Conservation (phyloP, 140 eudicot genomes). For the Cichorium intybus region DNA sequence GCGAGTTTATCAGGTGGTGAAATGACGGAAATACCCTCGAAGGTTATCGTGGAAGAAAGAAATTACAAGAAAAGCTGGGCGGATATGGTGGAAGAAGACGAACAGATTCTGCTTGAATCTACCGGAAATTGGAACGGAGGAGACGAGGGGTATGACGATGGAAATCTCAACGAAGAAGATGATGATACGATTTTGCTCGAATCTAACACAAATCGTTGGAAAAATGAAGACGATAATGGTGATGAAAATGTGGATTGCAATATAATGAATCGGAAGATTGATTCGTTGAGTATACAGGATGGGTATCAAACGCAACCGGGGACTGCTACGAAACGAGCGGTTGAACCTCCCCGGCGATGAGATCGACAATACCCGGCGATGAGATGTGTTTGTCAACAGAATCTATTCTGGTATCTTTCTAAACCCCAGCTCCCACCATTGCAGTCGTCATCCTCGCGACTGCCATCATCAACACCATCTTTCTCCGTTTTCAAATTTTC, state of each 20-base stretch:
- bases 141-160: not conserved
- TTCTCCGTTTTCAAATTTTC: too few relatives aligned
- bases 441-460: too few relatives aligned
- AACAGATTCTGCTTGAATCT: slow-evolving; percentile 27
- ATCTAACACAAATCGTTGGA: not conserved
- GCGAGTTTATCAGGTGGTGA: slow-evolving; percentile 9
- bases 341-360: too few relatives aligned
- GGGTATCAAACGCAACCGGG: slow-evolving; percentile 54
- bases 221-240: not conserved
- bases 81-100: slow-evolving; percentile 83
- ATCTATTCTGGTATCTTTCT: too few relatives aligned
- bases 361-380: too few relatives aligned
- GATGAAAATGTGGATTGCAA: slow-evolving; percentile 46
- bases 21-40: slow-evolving; percentile 3
- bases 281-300: slow-evolving; percentile 25
- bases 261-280: slow-evolving; percentile 23
- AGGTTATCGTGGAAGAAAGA: not conserved
- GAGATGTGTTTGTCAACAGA: too few relatives aligned
- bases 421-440: too few relatives aligned
- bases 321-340: slow-evolving; percentile 29
- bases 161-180: slow-evolving; percentile 27
- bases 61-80: slow-evolving; percentile 65
- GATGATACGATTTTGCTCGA: slow-evolving; percentile 33
- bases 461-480: too few relatives aligned
- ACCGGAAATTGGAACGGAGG: not conserved